Evolutionary conservation across 768 basidiomycete genomes (phyloP), one percentile per base, ranked within the genome.

Genomic region (Psilocybe cyanescens): DNA sequence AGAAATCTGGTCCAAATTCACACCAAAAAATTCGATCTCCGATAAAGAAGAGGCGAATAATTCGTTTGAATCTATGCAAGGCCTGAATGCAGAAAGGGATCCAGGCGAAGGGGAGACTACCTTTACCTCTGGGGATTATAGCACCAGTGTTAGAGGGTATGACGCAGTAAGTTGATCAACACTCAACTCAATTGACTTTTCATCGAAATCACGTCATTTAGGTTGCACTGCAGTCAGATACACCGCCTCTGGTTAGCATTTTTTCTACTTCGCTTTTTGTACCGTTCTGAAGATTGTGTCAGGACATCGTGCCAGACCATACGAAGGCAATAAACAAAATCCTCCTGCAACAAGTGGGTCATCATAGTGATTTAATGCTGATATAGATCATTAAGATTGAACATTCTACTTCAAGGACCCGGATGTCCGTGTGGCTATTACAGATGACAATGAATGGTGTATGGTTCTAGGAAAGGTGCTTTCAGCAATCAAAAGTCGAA

Each of bases 371-470:
- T 12, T 6, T 14, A 8, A 46, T 17, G n/a, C n/a, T 29, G 14
- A 52, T 14, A 33, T 9, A 9, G 33, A 19, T 12, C 11, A 29
- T 12, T 44, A n/a, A 37, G 16, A 29, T 19, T 35, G 12, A 30
- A 16, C 29, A 12, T 29, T 35, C 28, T 16, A 4, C 17, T 41
- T 8, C 45, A 16, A 60, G 59, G 35, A 55, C 8, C 35, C 53
- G 3, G 28, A 41, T n/a, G 28, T 39, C 6, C 28, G 37, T n/a
- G 59, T 60, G 9, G 53, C 59, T 9, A 29, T 60, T 33, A 60
- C 19, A 9, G 48, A 55, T 17, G 59, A 60, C 35, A 60, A 44
- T 14, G 59, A 55, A 24, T 60, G 59, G 59, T 30, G 35, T 37
- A 9, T 14, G 4, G 28, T 55, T 1, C 19, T 60, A 39, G 47